Percentiles rank a stretch among this genome's conserved stretches.
These are phyloP conservation scores for Phalaenopsis hybrid DNA, from an alignment of 116 monocot species.

Conservation along the genomic window DNA sequence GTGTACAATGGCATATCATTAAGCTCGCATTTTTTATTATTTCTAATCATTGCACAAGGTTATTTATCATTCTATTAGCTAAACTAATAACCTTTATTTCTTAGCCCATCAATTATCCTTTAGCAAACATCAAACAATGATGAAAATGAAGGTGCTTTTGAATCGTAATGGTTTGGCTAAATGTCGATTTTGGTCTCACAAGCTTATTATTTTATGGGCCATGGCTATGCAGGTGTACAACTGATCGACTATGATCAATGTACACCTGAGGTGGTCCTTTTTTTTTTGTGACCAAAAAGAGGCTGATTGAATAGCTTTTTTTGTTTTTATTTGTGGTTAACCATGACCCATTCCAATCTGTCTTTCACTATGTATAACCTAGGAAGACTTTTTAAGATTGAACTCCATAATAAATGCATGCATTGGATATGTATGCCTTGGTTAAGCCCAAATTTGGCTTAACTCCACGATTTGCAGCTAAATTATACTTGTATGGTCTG, in stretches of 20 bases:
- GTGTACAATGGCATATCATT: neutral
- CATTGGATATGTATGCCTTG: neutral
- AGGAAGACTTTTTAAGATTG: neutral
- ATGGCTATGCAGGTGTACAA: neutral
- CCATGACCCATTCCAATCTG: neutral
- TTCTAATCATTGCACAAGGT: neutral
- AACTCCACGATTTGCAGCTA: neutral
- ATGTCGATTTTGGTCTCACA: neutral
- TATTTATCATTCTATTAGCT: neutral
- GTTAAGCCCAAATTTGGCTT: neutral
- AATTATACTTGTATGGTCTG: neutral
- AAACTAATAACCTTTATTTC: neutral
- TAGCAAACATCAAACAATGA: neutral
- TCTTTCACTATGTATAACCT: neutral
- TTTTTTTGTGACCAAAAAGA: too few species aligned
- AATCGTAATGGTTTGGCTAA: neutral
- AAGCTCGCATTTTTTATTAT: neutral
- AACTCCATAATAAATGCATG: neutral
- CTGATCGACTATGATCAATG: neutral
- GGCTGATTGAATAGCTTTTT: too few species aligned
- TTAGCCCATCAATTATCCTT: neutral
- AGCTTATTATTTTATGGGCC: neutral
- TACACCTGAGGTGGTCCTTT: neutral
- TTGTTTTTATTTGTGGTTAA: neutral
- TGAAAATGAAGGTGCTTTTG: neutral